These are phyloP conservation scores for Inga oerstediana DNA, from an alignment of 306 rosid species.

Conservation along the genomic window DNA sequence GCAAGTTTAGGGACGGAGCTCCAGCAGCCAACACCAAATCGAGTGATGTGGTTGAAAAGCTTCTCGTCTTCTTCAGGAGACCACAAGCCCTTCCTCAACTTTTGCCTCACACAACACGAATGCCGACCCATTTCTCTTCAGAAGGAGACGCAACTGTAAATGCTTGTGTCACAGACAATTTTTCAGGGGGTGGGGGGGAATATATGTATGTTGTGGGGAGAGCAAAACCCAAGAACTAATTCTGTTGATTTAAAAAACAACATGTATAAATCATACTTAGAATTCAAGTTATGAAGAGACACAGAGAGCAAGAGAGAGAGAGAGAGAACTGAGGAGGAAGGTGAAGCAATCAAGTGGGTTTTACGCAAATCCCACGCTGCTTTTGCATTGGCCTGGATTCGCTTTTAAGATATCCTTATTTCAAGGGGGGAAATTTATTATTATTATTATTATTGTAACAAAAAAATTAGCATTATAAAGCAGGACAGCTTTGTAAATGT, in stretches of 20 bases:
- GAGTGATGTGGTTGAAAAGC: constrained; percentile 84
- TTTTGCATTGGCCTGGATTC: constrained; percentile 81
- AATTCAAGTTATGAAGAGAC: constrained; percentile 64
- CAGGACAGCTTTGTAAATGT: constrained; percentile 35
- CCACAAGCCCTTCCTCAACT: constrained; percentile 89
- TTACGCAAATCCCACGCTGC: constrained; percentile 82
- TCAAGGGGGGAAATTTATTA: constrained; percentile 21
- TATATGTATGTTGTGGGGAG: constrained; percentile 45
- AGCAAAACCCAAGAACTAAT: constrained; percentile 48
- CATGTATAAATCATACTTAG: constrained; percentile 72
- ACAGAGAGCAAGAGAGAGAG: constrained; percentile 24
- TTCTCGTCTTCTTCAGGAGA: constrained; percentile 97
- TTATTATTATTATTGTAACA: neutral
- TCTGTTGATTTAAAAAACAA: constrained; percentile 56
- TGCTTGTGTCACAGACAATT: constrained; percentile 38
- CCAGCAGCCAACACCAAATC: constrained; percentile 96
- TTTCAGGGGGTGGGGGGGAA: constrained; percentile 38
- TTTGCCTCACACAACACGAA: constrained; percentile 80
- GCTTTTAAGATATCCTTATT: constrained; percentile 74
- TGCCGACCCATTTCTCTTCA: constrained; percentile 73
- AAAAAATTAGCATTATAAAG: constrained; percentile 22
- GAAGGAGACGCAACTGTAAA: constrained; percentile 8
- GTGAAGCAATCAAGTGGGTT: constrained; percentile 92
- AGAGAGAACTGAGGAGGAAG: constrained; percentile 54
- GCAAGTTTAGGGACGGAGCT: constrained; percentile 94